Evolutionary conservation across 2,329 filamentous ascomycete species (phyloP), one percentile per base, ranked within the genome.

Genomic region (Hymenoscyphus linearis): DNA sequence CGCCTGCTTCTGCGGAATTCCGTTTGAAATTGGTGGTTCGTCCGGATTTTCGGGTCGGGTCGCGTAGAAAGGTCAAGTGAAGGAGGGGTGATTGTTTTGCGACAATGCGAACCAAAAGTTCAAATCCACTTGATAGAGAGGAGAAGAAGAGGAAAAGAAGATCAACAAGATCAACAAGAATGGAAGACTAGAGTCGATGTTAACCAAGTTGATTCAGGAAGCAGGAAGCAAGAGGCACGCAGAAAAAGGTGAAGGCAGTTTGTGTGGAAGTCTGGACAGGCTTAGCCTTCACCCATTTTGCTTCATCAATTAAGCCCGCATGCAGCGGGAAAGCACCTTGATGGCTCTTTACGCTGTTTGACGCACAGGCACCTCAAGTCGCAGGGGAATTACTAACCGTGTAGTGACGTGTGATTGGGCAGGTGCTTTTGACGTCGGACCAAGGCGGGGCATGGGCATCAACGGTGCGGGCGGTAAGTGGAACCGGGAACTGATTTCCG

Each of bases 281-380:
- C n/a, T 1, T 37, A 44, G 44, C 5, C 44, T 50, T 47, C 40
- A 47, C 40, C 40, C 18, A 47, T 47, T 47, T 50, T 25, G n/a
- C 18, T 50, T 12, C 44, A 50, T 50, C 40, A 7, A 25, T 47
- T 22, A 10, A 25, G 18, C 44, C 44, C 44, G 44, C 44, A 50
- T 22, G 44, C 44, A 50, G 44, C 44, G 44, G 44, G n/a, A 50
- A 50, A 50, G 44, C 44, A 50, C 44, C 44, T 50, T 50, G 44
- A 50, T 50, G 44, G 44, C 44, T n/a, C 37, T 50, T 22, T 31
- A 31, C 31, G 31, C 31, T 5, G 31, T 22, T 50, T 50, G 25
- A 18, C 44, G 44, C 18, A 50, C 44, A 16, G 22, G 44, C 44
- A 50, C 18, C 22, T n/a, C 44, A 9, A 25, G 18, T 18, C 2